Conservation (phyloP, 805 yeast species). For the Nakazawaea ambrosiae region DNA sequence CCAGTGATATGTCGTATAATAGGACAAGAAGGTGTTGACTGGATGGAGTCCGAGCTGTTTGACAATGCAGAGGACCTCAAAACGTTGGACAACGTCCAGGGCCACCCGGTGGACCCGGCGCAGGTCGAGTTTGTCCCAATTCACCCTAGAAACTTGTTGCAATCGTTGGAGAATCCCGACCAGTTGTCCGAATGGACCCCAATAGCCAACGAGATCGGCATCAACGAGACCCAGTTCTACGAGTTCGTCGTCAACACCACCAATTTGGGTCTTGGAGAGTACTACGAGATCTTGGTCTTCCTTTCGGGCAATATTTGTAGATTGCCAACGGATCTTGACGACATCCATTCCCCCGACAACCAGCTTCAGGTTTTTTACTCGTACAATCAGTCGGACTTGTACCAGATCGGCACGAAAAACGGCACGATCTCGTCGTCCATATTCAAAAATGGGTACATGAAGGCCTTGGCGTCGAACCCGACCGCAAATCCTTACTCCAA, state of each 20-base stretch:
- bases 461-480: conserved; percentile 15
- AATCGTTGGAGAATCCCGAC: conserved; percentile 7
- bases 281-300: conserved; percentile 40
- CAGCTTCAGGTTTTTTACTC: conserved; percentile 22
- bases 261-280: conserved; percentile 33
- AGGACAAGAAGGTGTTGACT: too few relatives aligned
- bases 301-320: conserved; percentile 45
- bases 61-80: too few relatives aligned
- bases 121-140: neutral
- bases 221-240: conserved; percentile 32
- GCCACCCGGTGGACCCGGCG: too few relatives aligned
- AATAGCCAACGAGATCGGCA: conserved; percentile 20
- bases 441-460: conserved; percentile 21
- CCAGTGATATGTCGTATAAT: too few relatives aligned
- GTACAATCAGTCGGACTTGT: conserved; percentile 16
- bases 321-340: conserved; percentile 16
- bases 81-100: too few relatives aligned
- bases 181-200: conserved; percentile 18
- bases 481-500: conserved; percentile 10
- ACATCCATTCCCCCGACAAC: conserved; percentile 9
- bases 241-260: conserved; percentile 37
- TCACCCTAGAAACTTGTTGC: conserved; percentile 6
- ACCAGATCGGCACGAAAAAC: conserved; percentile 1
- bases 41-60: neutral
- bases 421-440: conserved; percentile 14